phyloP scores from a whole-genome alignment of 352 stramenopile genomes.

The Pythium brachiatum region DNA sequence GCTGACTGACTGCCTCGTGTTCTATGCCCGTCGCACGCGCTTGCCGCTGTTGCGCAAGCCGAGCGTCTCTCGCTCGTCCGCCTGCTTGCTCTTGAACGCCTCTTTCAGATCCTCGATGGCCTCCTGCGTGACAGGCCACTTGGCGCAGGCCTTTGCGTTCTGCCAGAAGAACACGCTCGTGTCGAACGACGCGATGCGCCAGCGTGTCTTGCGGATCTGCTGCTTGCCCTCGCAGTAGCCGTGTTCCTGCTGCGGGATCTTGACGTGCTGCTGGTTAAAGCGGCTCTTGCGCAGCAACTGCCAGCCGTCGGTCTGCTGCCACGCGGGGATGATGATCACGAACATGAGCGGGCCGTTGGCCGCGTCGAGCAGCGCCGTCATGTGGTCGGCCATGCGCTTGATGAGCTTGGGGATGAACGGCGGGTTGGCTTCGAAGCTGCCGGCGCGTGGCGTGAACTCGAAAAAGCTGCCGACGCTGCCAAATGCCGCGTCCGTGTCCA shows the following conservation, averaged over 20 bases:
- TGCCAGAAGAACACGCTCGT: conserved; percentile 96
- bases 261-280: conserved; percentile 74
- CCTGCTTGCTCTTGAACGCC: conserved; percentile 83
- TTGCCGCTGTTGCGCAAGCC: conserved; percentile 73
- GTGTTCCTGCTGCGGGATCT: conserved; percentile 83
- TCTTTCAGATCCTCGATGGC: conserved; percentile 50
- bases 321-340: conserved; percentile 90
- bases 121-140: conserved; percentile 67
- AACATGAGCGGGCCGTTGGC: conserved; percentile 80
- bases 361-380: conserved; percentile 72
- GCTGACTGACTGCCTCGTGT: conserved; percentile 7
- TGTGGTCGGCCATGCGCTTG: conserved; percentile 86
- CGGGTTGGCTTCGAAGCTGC: conserved; percentile 94
- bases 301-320: conserved; percentile 86
- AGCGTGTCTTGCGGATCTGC: conserved; percentile 85
- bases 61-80: conserved; percentile 60
- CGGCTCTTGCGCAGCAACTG: conserved; percentile 65
- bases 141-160: conserved; percentile 73
- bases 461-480: conserved; percentile 94
- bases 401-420: conserved; percentile 94
- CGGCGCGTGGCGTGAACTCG: conserved; percentile 80
- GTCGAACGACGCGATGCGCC: conserved; percentile 93
- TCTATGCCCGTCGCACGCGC: conserved; percentile 31
- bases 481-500: conserved; percentile 87
- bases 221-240: conserved; percentile 92